A percentile compares a stretch with the other conserved stretches of the same genome.
phyloP scores from a whole-genome alignment of 2,329 filamentous ascomycete species.

The Colletotrichum camelliae region DNA sequence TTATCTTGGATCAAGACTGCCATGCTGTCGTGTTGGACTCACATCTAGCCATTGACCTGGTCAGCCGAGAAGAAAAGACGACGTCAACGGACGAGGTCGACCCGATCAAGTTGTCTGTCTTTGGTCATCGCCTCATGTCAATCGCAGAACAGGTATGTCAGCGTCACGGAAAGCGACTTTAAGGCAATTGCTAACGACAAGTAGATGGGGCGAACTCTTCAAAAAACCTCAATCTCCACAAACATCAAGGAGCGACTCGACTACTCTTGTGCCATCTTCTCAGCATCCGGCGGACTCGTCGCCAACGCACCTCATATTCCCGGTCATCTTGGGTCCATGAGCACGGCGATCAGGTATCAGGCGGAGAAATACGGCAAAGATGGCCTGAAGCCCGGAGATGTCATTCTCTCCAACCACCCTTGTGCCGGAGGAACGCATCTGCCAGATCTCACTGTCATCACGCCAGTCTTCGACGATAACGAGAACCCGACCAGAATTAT shows the following conservation, averaged over 20 bases:
- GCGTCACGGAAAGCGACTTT: not conserved
- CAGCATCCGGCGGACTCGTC: slow-evolving; percentile 73
- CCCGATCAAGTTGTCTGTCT: slow-evolving; percentile 76
- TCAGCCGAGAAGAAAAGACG: slow-evolving; percentile 41
- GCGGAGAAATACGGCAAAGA: slow-evolving; percentile 70
- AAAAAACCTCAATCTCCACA: slow-evolving; percentile 77
- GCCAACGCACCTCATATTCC: slow-evolving; percentile 79
- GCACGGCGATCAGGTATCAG: slow-evolving; percentile 73
- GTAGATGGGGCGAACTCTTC: slow-evolving; percentile 76
- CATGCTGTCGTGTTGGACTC: slow-evolving; percentile 46
- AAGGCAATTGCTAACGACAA: not conserved
- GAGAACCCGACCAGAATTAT: slow-evolving; percentile 21
- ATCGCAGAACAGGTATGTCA: slow-evolving; percentile 66
- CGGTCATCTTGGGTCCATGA: slow-evolving; percentile 80
- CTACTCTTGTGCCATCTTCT: slow-evolving; percentile 80
- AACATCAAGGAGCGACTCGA: slow-evolving; percentile 82
- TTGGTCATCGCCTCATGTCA: slow-evolving; percentile 81
- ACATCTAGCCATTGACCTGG: slow-evolving; percentile 40
- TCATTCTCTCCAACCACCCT: slow-evolving; percentile 67
- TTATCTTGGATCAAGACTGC: slow-evolving; percentile 59
- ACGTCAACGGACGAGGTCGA: slow-evolving; percentile 67
- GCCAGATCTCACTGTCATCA: slow-evolving; percentile 47
- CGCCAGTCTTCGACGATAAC: slow-evolving; percentile 37
- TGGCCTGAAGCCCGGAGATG: slow-evolving; percentile 75
- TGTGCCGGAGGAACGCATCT: slow-evolving; percentile 37